Percentiles rank a stretch among this genome's conserved stretches.
Evolutionary conservation across 805 yeast genomes (phyloP).

Genomic region (Saccharomyces jurei): DNA sequence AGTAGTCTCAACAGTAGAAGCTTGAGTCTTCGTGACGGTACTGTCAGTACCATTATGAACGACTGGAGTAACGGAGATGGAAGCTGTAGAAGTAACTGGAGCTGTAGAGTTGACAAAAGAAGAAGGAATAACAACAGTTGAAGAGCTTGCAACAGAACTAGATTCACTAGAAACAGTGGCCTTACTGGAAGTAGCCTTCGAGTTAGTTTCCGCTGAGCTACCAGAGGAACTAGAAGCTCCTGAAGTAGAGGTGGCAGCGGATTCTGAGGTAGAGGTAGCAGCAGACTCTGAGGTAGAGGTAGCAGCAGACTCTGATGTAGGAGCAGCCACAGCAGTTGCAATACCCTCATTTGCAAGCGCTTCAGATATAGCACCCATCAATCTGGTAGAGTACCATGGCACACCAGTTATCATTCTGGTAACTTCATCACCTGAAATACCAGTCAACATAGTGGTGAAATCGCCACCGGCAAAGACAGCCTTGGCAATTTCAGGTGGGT

Average conservation of each 20-base stretch:
- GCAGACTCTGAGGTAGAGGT: background rate
- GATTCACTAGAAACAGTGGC: background rate
- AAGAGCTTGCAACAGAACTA: background rate
- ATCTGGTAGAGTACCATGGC: conserved; percentile 29
- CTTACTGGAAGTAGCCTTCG: background rate
- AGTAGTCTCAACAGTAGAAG: background rate
- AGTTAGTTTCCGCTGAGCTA: background rate
- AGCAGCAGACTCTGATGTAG: background rate
- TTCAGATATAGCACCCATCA: conserved; percentile 10
- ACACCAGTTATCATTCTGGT: conserved; percentile 25
- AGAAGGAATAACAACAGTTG: too few relatives aligned
- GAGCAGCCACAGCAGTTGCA: background rate
- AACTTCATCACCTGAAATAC: conserved; percentile 10
- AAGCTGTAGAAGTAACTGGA: background rate
- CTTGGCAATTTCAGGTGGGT: conserved; percentile 11
- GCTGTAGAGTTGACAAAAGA: too few relatives aligned
- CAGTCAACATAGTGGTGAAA: conserved; percentile 3
- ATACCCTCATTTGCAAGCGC: background rate
- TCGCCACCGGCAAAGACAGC: conserved; percentile 23
- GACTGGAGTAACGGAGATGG: background rate
- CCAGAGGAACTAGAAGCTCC: background rate
- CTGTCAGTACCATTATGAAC: background rate
- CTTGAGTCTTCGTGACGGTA: background rate
- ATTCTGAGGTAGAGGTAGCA: background rate
- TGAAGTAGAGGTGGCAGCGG: background rate